Evolutionary conservation across 1,284 basidiomycete genomes (phyloP).

Genomic region (Ceratobasidium sp.): DNA sequence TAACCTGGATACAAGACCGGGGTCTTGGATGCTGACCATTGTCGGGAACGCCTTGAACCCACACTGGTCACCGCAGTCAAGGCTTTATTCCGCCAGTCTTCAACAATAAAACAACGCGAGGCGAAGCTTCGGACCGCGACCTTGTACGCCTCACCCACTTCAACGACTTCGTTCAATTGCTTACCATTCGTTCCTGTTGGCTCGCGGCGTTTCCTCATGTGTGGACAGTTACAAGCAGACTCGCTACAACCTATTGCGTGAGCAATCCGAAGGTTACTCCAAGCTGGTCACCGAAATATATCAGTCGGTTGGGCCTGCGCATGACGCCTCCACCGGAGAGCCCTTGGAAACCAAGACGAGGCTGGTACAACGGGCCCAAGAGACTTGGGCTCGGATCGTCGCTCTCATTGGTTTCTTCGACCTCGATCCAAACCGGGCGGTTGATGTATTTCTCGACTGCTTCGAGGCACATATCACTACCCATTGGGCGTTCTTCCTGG

Average conservation of each 20-base stretch:
- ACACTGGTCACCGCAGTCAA: constrained; percentile 60
- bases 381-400: constrained; percentile 86
- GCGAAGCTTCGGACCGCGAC: constrained; percentile 76
- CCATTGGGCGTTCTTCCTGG: constrained; percentile 92
- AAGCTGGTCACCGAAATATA: constrained; percentile 84
- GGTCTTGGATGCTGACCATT: constrained; percentile 63
- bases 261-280: constrained; percentile 97
- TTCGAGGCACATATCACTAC: constrained; percentile 81
- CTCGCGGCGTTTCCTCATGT: neutral
- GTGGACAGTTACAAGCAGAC: constrained; percentile 89
- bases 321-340: constrained; percentile 50
- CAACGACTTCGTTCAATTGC: constrained; percentile 18
- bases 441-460: constrained; percentile 93
- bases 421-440: constrained; percentile 90
- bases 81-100: constrained; percentile 68
- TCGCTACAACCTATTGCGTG: constrained; percentile 96
- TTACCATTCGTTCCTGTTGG: constrained; percentile 34
- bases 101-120: constrained; percentile 71
- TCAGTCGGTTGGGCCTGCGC: constrained; percentile 69
- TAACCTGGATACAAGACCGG: constrained; percentile 54
- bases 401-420: constrained; percentile 95
- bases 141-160: constrained; percentile 62
- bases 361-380: constrained; percentile 69
- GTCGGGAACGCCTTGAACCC: constrained; percentile 75
- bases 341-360: constrained; percentile 64